Base-by-base conservation (phyloP, 2,329 filamentous ascomycete species). In the Aspergillus tamarii region DNA sequence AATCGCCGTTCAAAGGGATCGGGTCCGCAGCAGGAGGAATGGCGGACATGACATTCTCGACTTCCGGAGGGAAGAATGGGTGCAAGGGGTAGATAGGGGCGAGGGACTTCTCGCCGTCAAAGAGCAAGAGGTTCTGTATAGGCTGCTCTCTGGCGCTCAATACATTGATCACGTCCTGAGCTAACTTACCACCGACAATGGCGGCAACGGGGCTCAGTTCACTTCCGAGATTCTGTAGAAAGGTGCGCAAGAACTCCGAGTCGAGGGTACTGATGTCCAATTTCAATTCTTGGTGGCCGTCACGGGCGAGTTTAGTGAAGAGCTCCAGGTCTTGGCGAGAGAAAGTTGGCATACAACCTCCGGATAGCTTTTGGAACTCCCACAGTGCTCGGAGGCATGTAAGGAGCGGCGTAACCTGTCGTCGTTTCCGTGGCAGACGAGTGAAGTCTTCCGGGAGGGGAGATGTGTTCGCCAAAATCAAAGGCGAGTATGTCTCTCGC, bases 91-190 rank as follows among this genome's bases (percentile, higher is more conserved):
- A 97, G 68, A 95, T 89, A 2, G 88, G 88, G 0, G 91, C 92
- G 68, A 91, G 87, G 78, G 92, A 91, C 53, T 85, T 86, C 70
- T 92, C 91, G 16, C 94, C 94, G 76, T 98, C 93, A 72, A 98
- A 97, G 23, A 98, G 83, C 57, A 97, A 86, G 76, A 97, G 88
- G 77, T 99, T 99, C 81, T 99, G 95, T 48, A 99, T 91, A 0
- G 95, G 95, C 78, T 97, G 95, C 80, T 98, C 93, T 46, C 91
- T 89, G 75, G 91, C 89, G 56, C 94, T 93, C 7, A 98, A 86
- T 36, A 97, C 94, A 73, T 98, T 98, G 80, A 99, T 98, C 58
- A 97, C 93, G 75, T 99, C 95, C 80, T 99, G 95, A 0, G 94
- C 93, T 19, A 99, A 85, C 76, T 94, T 89, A 11, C 94, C 95